A percentile compares a stretch with the other conserved stretches of the same genome.
These are phyloP conservation scores for Elymus sibiricus DNA, from an alignment of 176 grass and related monocot species.

Conservation along the genomic window DNA sequence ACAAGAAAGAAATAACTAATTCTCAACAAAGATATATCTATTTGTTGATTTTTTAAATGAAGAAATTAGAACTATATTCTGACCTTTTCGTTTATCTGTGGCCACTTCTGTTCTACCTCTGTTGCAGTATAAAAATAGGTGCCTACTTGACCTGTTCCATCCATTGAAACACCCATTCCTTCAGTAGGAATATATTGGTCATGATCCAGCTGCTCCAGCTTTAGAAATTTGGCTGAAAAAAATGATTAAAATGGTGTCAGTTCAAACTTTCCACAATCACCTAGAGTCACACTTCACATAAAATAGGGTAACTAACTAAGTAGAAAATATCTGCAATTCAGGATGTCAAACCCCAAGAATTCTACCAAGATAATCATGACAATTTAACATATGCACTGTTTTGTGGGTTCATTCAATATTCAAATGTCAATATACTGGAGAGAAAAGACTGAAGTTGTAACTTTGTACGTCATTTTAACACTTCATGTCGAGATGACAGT, in stretches of 20 bases:
- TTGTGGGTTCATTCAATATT: not conserved
- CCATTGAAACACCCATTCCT: constrained; percentile 73
- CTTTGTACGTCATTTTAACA: not conserved
- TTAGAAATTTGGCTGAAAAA: constrained; percentile 89
- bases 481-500: not conserved
- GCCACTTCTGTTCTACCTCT: constrained; percentile 93
- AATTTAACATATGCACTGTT: not conserved
- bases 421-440: not conserved
- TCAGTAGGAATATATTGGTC: constrained; percentile 86
- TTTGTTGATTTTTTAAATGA: not conserved
- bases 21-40: not conserved
- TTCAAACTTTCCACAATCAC: constrained; percentile 16
- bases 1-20: not conserved
- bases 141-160: constrained; percentile 92
- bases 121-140: constrained; percentile 98
- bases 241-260: constrained; percentile 31
- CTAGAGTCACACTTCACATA: constrained; percentile 20
- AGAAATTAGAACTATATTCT: constrained; percentile 6
- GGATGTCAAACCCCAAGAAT: constrained; percentile 10
- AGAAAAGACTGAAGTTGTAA: not conserved
- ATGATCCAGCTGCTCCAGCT: constrained; percentile 85
- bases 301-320: not conserved
- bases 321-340: constrained; percentile 11
- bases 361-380: not conserved
- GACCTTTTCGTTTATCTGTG: constrained; percentile 98